Evolutionary conservation across 1,139 yeast genomes (phyloP), one percentile per base, ranked within the genome.

Genomic region (Pneumocystis oryctolagi): DNA sequence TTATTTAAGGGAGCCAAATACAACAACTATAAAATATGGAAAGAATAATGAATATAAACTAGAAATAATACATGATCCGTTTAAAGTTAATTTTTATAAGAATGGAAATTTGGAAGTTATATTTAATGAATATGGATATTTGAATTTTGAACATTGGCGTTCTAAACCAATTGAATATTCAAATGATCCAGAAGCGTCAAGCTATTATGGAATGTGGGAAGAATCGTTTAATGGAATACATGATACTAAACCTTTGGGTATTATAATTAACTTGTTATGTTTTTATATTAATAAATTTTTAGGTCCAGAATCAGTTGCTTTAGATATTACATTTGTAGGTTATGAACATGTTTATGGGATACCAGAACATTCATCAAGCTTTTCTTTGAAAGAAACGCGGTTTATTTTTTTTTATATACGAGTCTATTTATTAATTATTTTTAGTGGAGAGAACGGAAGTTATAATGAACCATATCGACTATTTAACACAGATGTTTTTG

Each of bases 401-500:
- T 62, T 39, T 40, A 30, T 39, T 14, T 39, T 35, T 20, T 35
- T 57, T 8, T 57, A 2, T 39, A 20, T n/a, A n/a, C n/a, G n/a
- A 14, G 12, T 35, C 5, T 20, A 39, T 35, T 35, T 25, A 28
- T 57, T 28, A 57, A 35, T 61, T 20, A n/a, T 18, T 30, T 31
- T 39, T 12, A 58, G 67, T 39, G 67, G 67, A 9, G 68, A 68
- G 16, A 71, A 79, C 0, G 74, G 73, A 14, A 69, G 76, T 1
- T 80, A 79, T 58, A 68, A 72, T 58, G 84, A 82, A 60, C 97
- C 97, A 0, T 92, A 92, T 73, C 79, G 98, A 60, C 76, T 92
- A 60, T 94, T 75, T 77, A 92, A 92, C 69, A 97, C 90, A 37
- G 99, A 92, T 71, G 90, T 90, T 60, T 92, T 92, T 73, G 97